phyloP scores from a whole-genome alignment of 2,329 filamentous ascomycete species.

The Blastomyces gilchristii region DNA sequence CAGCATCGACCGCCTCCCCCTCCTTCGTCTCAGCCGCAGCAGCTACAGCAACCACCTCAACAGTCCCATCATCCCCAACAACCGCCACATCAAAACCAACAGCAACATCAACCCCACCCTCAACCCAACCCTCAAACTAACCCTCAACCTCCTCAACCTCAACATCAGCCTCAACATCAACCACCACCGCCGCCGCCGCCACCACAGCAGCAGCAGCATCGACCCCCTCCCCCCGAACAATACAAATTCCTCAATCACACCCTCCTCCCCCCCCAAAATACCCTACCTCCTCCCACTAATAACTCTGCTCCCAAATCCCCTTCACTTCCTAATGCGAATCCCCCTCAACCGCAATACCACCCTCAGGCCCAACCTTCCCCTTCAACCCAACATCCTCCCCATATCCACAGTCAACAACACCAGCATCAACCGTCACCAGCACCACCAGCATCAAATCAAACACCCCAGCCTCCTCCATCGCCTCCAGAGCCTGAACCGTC shows the following conservation, averaged over 20 bases:
- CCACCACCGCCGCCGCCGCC: too few relatives aligned
- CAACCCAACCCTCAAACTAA: too few relatives aligned
- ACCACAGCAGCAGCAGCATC: slow-evolving; percentile 12
- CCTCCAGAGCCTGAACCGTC: slow-evolving; percentile 23
- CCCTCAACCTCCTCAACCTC: background rate
- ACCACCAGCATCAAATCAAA: slow-evolving; percentile 16
- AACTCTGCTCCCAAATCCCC: slow-evolving; percentile 11
- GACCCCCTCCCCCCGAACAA: slow-evolving; percentile 14
- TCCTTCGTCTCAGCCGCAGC: too few relatives aligned
- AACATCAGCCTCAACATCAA: slow-evolving; percentile 1
- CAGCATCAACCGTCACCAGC: slow-evolving; percentile 9
- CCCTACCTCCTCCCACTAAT: slow-evolving; percentile 14
- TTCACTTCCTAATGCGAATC: slow-evolving; percentile 6
- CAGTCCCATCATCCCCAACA: background rate
- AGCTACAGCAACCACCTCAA: slow-evolving; percentile 18
- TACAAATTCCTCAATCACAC: slow-evolving; percentile 15
- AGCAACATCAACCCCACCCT: background rate
- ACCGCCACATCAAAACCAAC: slow-evolving; percentile 9
- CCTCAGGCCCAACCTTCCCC: slow-evolving; percentile 12
- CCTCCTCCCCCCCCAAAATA: slow-evolving; percentile 3
- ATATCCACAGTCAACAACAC: background rate
- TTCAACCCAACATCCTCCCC: slow-evolving; percentile 16
- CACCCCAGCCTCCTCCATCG: slow-evolving; percentile 9
- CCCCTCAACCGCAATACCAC: slow-evolving; percentile 2
- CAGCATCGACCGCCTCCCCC: slow-evolving; percentile 21